A percentile compares a stretch with the other conserved stretches of the same genome.
Evolutionary conservation across 768 basidiomycete genomes (phyloP).

Genomic region (Termitomyces sp.): DNA sequence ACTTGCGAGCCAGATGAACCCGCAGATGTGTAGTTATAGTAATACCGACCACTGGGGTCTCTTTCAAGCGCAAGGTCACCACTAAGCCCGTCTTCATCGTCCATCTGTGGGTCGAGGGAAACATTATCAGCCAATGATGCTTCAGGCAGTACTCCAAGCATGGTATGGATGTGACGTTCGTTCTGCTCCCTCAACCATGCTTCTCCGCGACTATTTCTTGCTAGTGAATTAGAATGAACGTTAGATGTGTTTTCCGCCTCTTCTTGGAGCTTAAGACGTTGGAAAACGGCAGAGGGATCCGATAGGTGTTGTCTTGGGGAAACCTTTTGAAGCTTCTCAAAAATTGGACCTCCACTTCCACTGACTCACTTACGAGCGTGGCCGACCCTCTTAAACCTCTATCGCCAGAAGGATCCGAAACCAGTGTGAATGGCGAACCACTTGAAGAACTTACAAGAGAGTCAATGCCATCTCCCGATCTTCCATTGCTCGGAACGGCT

Average conservation of each 20-base stretch:
- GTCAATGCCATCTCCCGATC: not conserved
- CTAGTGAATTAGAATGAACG: slow-evolving; percentile 36
- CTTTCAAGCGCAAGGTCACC: slow-evolving; percentile 66
- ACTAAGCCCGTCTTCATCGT: slow-evolving; percentile 38
- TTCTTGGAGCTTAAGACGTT: slow-evolving; percentile 46
- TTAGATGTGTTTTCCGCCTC: slow-evolving; percentile 34
- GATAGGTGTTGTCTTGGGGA: slow-evolving; percentile 26
- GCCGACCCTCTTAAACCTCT: not conserved
- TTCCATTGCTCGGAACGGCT: not conserved
- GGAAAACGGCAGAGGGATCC: slow-evolving; percentile 45
- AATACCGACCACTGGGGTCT: slow-evolving; percentile 66
- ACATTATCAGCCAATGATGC: slow-evolving; percentile 52
- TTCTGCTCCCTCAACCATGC: slow-evolving; percentile 86
- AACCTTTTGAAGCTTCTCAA: slow-evolving; percentile 21
- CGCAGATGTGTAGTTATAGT: slow-evolving; percentile 62
- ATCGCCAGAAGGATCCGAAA: slow-evolving; percentile 4
- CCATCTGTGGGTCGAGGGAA: slow-evolving; percentile 32
- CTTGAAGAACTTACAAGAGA: slow-evolving; percentile 6
- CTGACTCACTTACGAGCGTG: not conserved
- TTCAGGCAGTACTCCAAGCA: slow-evolving; percentile 52
- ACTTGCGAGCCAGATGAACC: slow-evolving; percentile 44
- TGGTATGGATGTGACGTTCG: slow-evolving; percentile 53
- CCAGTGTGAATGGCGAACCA: slow-evolving; percentile 8
- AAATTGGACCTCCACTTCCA: slow-evolving; percentile 18
- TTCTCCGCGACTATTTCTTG: slow-evolving; percentile 62